phyloP scores from a whole-genome alignment of 306 rosid species.

The Lupinus albus region DNA sequence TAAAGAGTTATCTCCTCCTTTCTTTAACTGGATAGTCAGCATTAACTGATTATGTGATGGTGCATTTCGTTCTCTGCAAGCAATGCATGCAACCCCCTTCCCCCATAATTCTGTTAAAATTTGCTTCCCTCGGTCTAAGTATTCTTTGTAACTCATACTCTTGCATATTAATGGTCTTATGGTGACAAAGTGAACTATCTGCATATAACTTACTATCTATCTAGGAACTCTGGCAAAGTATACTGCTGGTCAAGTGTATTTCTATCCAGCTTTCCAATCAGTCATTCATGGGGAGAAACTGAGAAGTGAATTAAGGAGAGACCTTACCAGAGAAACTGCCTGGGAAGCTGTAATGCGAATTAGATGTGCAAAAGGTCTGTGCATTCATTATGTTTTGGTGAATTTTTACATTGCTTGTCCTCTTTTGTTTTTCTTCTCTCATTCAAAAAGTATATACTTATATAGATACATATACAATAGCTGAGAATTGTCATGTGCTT shows the following conservation, averaged over 20 bases:
- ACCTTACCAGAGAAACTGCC: slow-evolving; percentile 95
- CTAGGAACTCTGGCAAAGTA: slow-evolving; percentile 96
- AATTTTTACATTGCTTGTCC: slow-evolving; percentile 20
- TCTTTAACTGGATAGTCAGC: slow-evolving; percentile 7
- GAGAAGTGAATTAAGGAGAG: slow-evolving; percentile 88
- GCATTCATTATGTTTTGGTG: slow-evolving; percentile 36
- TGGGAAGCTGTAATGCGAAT: slow-evolving; percentile 99
- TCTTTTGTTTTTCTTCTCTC: slow-evolving; percentile 27
- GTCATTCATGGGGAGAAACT: slow-evolving; percentile 86
- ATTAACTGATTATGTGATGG: slow-evolving; percentile 5
- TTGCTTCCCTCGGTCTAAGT: slow-evolving; percentile 5
- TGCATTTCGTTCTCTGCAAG: slow-evolving; percentile 23
- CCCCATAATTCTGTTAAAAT: slow-evolving; percentile 10
- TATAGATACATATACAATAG: not conserved
- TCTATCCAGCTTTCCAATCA: slow-evolving; percentile 84
- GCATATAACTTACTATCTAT: slow-evolving; percentile 34
- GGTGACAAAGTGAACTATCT: slow-evolving; percentile 23
- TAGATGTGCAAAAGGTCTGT: slow-evolving; percentile 91
- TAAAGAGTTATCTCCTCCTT: not conserved
- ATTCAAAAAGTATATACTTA: slow-evolving; percentile 12
- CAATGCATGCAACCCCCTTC: not conserved
- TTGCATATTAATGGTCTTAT: slow-evolving; percentile 29
- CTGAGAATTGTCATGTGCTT: slow-evolving; percentile 44
- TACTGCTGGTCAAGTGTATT: slow-evolving; percentile 91
- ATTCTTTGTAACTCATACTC: slow-evolving; percentile 14